phyloP scores from a whole-genome alignment of 2,329 filamentous ascomycete genomes.

The Fusarium sp. region DNA sequence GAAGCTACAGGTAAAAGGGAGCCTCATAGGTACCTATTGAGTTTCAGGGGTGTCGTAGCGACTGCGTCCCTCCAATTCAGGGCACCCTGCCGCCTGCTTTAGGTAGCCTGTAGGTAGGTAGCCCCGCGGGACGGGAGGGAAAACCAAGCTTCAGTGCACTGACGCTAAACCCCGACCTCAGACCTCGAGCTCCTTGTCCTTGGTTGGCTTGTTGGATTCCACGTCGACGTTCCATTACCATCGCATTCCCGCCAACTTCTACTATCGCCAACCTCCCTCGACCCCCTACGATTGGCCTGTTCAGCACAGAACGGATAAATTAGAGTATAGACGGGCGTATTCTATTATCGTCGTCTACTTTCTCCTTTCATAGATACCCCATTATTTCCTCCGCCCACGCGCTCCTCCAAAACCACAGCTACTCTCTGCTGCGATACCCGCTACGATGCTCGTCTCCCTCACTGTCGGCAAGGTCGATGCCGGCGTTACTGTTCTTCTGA shows the following conservation, averaged over 20 bases:
- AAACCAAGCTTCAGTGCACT: neutral
- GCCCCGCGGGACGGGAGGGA: neutral
- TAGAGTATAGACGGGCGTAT: neutral
- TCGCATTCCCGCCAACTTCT: slow-evolving; percentile 17
- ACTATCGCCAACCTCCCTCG: slow-evolving; percentile 16
- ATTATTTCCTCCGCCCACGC: slow-evolving; percentile 16
- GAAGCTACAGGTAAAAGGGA: neutral
- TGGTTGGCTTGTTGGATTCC: slow-evolving; percentile 25
- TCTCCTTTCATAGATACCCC: slow-evolving; percentile 8
- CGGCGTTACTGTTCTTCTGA: slow-evolving; percentile 95
- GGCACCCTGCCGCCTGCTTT: neutral
- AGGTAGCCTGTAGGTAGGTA: too few species aligned
- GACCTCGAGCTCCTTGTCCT: slow-evolving; percentile 6
- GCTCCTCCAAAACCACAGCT: neutral
- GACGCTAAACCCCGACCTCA: too few species aligned
- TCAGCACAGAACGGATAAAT: neutral
- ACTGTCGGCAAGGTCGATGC: slow-evolving; percentile 99
- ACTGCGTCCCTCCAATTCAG: neutral
- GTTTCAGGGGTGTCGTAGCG: neutral
- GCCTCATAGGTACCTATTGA: slow-evolving; percentile 2
- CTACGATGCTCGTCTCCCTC: slow-evolving; percentile 90
- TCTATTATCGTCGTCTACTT: neutral
- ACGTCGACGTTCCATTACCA: slow-evolving; percentile 25
- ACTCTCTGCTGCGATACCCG: slow-evolving; percentile 27
- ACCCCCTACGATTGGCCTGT: neutral